phyloP scores from a whole-genome alignment of 2,329 filamentous ascomycete genomes.

The Calonectria multiphialidica region DNA sequence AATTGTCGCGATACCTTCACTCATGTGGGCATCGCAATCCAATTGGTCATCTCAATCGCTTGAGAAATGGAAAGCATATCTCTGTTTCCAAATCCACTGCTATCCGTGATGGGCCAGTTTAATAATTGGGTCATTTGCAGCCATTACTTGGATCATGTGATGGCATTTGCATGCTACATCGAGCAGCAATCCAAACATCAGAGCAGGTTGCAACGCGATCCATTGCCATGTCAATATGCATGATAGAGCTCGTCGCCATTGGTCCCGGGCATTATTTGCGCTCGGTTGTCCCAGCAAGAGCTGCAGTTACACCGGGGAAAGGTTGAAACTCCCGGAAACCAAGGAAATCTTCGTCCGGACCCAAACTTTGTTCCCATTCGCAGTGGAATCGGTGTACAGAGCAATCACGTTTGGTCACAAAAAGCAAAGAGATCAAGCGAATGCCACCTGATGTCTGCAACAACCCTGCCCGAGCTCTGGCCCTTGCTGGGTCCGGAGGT shows the following conservation, averaged over 20 bases:
- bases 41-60: neutral
- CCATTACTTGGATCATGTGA: neutral
- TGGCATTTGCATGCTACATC: neutral
- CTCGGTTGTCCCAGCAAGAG: neutral
- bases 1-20: slow-evolving; percentile 17
- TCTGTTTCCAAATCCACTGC: no score
- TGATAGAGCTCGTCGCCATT: neutral
- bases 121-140: neutral
- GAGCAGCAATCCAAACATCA: neutral
- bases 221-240: neutral
- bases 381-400: neutral
- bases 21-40: neutral
- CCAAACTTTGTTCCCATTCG: neutral
- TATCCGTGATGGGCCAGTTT: neutral
- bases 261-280: neutral
- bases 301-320: neutral
- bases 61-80: neutral
- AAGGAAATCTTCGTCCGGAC: neutral
- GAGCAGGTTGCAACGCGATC: neutral
- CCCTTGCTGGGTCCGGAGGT: slow-evolving; percentile 10
- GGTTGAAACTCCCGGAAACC: slow-evolving; percentile 8
- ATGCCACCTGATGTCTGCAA: slow-evolving; percentile 19
- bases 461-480: slow-evolving; percentile 11
- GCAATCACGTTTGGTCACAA: neutral
- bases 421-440: slow-evolving; percentile 16